Conservation (phyloP, 2,329 filamentous ascomycete species). For the Aspergillus sp. region DNA sequence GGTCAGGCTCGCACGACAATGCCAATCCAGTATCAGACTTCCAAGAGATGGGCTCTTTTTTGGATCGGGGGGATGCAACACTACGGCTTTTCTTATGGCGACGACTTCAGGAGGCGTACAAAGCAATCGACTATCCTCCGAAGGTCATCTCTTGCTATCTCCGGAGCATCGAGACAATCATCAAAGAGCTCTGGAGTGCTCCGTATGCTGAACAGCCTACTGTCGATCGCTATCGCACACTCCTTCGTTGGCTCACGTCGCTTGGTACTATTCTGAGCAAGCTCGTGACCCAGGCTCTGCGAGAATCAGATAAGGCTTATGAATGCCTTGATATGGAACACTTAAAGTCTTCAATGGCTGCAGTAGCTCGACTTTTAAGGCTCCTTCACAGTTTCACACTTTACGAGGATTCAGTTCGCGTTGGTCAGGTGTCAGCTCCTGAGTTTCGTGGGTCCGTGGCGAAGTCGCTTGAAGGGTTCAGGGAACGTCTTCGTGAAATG, state of each 20-base stretch:
- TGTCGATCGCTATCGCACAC: constrained; percentile 58
- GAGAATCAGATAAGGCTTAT: constrained; percentile 58
- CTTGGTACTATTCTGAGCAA: constrained; percentile 69
- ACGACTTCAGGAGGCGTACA: constrained; percentile 81
- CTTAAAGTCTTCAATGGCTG: constrained; percentile 61
- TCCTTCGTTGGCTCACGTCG: constrained; percentile 70
- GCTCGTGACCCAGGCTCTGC: constrained; percentile 59
- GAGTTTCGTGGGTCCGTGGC: constrained; percentile 43
- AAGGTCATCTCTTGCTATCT: constrained; percentile 85
- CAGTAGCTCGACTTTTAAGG: constrained; percentile 62
- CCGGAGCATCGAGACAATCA: constrained; percentile 74
- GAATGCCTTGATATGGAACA: constrained; percentile 79
- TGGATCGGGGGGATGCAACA: constrained; percentile 72
- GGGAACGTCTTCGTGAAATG: constrained; percentile 72
- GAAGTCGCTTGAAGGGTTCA: constrained; percentile 41
- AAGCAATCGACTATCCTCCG: constrained; percentile 71
- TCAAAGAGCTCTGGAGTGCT: constrained; percentile 58
- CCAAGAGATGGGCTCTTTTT: constrained; percentile 74
- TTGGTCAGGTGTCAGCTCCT: constrained; percentile 61
- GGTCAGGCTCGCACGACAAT: constrained; percentile 10
- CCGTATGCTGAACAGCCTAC: constrained; percentile 48
- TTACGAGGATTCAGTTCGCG: constrained; percentile 75
- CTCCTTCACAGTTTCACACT: constrained; percentile 72
- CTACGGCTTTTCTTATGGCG: constrained; percentile 84
- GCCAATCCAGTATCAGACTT: constrained; percentile 47